Conservation (phyloP, 2,329 filamentous ascomycete species). For the Penicillium sp. region DNA sequence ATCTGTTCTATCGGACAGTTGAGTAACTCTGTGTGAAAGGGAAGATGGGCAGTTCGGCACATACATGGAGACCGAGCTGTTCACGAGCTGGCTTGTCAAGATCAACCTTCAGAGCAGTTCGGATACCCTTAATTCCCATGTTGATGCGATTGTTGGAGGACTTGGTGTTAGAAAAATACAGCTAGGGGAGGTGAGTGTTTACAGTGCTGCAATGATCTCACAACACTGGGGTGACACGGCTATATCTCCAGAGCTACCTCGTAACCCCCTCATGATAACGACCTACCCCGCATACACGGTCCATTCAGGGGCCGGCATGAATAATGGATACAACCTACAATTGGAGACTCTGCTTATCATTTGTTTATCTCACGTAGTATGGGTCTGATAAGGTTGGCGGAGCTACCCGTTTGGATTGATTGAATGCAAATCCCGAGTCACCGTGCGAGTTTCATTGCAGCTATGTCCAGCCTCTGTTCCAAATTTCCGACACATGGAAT, state of each 20-base stretch:
- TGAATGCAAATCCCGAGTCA: background rate
- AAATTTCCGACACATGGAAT: too few relatives aligned
- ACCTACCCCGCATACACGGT: conserved; percentile 4
- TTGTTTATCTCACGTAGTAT: conserved; percentile 16
- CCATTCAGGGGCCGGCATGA: background rate
- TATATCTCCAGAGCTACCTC: background rate
- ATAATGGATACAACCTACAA: background rate
- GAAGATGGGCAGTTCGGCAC: conserved; percentile 31
- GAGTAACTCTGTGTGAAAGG: background rate
- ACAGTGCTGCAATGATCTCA: too few relatives aligned
- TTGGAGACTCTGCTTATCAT: conserved; percentile 6
- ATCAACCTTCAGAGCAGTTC: conserved; percentile 72
- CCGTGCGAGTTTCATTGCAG: background rate
- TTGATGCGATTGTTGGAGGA: background rate
- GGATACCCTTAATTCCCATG: conserved; percentile 54
- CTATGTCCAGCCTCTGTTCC: background rate
- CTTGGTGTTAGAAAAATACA: too few relatives aligned
- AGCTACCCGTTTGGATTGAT: background rate
- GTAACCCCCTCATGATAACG: conserved; percentile 3
- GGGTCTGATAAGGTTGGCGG: conserved; percentile 7
- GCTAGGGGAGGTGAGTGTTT: too few relatives aligned
- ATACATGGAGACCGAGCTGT: conserved; percentile 70
- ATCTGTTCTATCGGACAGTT: conserved; percentile 67
- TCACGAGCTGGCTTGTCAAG: conserved; percentile 71
- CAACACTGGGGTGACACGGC: background rate